Percentiles rank a stretch among this genome's conserved stretches.
phyloP scores from a whole-genome alignment of 2,329 filamentous ascomycete genomes.

The Botrytis fabae region DNA sequence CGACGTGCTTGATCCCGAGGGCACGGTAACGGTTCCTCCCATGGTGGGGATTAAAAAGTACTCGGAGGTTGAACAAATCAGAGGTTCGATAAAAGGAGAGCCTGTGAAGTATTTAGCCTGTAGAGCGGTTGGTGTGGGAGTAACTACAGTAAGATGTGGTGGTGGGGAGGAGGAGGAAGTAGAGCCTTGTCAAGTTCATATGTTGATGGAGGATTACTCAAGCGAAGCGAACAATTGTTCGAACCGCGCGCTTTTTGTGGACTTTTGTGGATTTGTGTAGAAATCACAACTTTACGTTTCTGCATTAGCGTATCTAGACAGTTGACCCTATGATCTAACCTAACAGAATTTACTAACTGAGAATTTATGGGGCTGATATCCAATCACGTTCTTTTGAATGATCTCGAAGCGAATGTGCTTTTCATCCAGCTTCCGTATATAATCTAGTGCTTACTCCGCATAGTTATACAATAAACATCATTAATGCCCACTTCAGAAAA shows the following conservation, averaged over 20 bases:
- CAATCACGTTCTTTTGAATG: neutral
- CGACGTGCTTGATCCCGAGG: slow-evolving; percentile 17
- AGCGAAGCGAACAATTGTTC: slow-evolving; percentile 15
- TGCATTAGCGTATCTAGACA: slow-evolving; percentile 9
- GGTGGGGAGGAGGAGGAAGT: neutral
- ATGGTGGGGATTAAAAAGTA: neutral
- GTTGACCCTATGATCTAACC: neutral
- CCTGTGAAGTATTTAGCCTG: slow-evolving; percentile 3
- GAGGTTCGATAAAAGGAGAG: neutral
- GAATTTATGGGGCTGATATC: neutral
- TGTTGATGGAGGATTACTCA: slow-evolving; percentile 13
- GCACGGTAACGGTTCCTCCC: slow-evolving; percentile 20
- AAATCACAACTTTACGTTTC: slow-evolving; percentile 6
- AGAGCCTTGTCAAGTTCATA: slow-evolving; percentile 13
- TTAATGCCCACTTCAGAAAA: neutral
- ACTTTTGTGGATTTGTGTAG: neutral
- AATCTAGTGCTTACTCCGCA: slow-evolving; percentile 12
- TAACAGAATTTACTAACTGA: neutral
- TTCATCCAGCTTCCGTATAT: neutral
- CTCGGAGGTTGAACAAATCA: slow-evolving; percentile 13
- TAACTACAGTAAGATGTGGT: neutral
- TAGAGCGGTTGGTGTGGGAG: neutral
- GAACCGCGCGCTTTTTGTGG: slow-evolving; percentile 21
- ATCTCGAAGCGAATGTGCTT: slow-evolving; percentile 6
- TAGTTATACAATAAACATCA: neutral